Evolutionary conservation across 2,329 filamentous ascomycete genomes (phyloP).

Genomic region (Ceratocystiopsis sp.): DNA sequence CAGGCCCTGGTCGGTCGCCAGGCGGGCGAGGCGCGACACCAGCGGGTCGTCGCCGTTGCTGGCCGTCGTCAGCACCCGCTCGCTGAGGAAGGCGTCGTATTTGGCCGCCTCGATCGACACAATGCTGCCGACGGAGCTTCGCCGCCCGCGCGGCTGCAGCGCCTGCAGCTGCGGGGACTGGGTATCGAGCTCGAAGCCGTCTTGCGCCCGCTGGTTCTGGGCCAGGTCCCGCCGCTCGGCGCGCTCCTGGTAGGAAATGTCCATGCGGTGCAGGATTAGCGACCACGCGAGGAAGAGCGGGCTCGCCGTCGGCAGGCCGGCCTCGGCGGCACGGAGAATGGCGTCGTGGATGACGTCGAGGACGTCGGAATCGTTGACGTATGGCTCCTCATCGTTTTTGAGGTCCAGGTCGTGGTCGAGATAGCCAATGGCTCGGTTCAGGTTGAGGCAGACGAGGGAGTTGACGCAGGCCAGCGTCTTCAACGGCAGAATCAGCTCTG

Average conservation of each 20-base stretch:
- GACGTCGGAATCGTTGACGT: slow-evolving; percentile 51
- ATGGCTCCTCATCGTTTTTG: slow-evolving; percentile 31
- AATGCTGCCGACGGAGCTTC: slow-evolving; percentile 44
- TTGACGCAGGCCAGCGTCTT: slow-evolving; percentile 54
- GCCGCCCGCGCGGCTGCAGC: slow-evolving; percentile 22
- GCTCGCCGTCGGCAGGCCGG: slow-evolving; percentile 43
- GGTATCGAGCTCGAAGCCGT: slow-evolving; percentile 34
- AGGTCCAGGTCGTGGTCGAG: slow-evolving; percentile 33
- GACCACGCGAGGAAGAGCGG: slow-evolving; percentile 72
- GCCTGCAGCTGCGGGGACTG: slow-evolving; percentile 8
- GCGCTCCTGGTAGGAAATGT: slow-evolving; percentile 42
- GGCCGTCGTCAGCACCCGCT: slow-evolving; percentile 22
- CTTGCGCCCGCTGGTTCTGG: slow-evolving; percentile 40
- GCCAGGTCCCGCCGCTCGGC: slow-evolving; percentile 42
- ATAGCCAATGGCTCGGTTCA: slow-evolving; percentile 39
- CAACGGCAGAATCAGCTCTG: slow-evolving; percentile 41
- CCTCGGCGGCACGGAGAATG: slow-evolving; percentile 42
- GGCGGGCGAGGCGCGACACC: slow-evolving; percentile 31
- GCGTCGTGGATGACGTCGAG: slow-evolving; percentile 58
- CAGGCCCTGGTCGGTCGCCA: slow-evolving; percentile 30
- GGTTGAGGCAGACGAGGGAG: slow-evolving; percentile 55
- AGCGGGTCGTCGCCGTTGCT: slow-evolving; percentile 31
- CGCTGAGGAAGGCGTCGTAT: slow-evolving; percentile 40
- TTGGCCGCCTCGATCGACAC: slow-evolving; percentile 43
- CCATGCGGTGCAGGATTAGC: slow-evolving; percentile 54